Base-by-base conservation (phyloP, 768 basidiomycete species). In the Leccinum fibrillosum region DNA sequence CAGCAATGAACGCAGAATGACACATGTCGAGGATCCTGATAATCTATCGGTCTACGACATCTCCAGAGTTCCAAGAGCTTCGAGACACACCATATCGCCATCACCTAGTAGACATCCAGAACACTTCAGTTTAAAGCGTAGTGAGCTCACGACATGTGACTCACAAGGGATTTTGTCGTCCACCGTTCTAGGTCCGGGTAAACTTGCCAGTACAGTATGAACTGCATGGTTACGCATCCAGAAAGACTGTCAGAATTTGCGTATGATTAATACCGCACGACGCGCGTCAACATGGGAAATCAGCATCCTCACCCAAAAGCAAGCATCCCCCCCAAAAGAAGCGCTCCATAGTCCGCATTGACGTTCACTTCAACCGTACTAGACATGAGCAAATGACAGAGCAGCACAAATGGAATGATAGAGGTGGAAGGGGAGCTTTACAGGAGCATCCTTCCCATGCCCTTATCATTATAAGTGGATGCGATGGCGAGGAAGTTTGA, bases 211-310 rank as follows among this genome's bases (percentile, higher is more conserved):
- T 68, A 70, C 45, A 70, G 32, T n/a, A 68, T 42, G 34, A 63
- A 68, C 56, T 69, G 68, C 61, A 70, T 60, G 28, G 53, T 63
- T 26, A 68, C 60, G 26, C 69, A 70, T 56, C 68, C 68, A 3
- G 68, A 69, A 37, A 69, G 60, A 48, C 69, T 68, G 49, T 17
- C 17, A 37, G 25, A 21, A 37, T 37, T 49, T 12, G 13, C 28
- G 12, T 49, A 23, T 15, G 39, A 48, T 56, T 23, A 37, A 42
- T 21, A 11, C 30, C 11, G 2, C 5, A 26, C 2, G 13, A 37
- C 8, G 13, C 49, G 5, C 0, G 15, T 10, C 19, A 6, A 47
- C 42, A 19, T 34, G 19, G 12, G 25, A 30, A 37, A 10, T 10
- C 2, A 32, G 4, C 1, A 39, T 23, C 21, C 66, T 59, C 39